Percentiles rank a stretch among this genome's conserved stretches.
Conservation (phyloP, 495 filamentous ascomycete genomes). For the Emericellopsis terricola region DNA sequence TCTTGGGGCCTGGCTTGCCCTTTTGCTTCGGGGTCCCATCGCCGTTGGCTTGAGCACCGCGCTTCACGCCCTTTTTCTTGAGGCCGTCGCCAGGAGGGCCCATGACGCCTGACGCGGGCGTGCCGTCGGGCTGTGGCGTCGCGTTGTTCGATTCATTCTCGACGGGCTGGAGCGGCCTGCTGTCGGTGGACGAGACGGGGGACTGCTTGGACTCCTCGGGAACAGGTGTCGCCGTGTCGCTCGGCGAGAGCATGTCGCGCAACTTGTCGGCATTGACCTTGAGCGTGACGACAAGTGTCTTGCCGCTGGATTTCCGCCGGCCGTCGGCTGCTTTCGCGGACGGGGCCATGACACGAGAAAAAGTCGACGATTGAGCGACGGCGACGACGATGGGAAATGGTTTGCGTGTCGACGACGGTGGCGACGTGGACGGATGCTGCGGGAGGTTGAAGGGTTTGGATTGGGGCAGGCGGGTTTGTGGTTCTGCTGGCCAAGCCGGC, state of each 20-base stretch:
- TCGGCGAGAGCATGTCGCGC: slow-evolving; percentile 23
- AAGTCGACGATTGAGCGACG: slow-evolving; percentile 3
- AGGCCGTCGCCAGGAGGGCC: slow-evolving; percentile 35
- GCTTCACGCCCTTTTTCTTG: slow-evolving; percentile 43
- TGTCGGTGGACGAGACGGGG: slow-evolving; percentile 11
- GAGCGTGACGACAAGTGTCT: slow-evolving; percentile 18
- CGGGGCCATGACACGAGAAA: slow-evolving; percentile 2
- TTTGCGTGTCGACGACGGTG: slow-evolving; percentile 2
- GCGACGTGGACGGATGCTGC: slow-evolving; percentile 2
- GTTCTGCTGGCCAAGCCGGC: not conserved
- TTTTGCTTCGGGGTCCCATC: slow-evolving; percentile 45
- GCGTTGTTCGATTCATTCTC: slow-evolving; percentile 30
- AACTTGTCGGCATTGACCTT: slow-evolving; percentile 18
- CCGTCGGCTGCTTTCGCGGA: slow-evolving; percentile 2
- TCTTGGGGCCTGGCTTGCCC: slow-evolving; percentile 88
- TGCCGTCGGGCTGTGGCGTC: slow-evolving; percentile 23
- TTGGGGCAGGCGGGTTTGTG: not conserved
- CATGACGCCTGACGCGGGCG: slow-evolving; percentile 23
- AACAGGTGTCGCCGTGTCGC: slow-evolving; percentile 19
- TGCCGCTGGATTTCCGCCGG: slow-evolving; percentile 8
- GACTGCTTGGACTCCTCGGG: slow-evolving; percentile 13
- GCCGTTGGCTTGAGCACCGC: slow-evolving; percentile 22
- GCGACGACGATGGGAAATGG: slow-evolving; percentile 5
- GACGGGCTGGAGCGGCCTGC: slow-evolving; percentile 7
- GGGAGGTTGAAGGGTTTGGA: too few relatives aligned